phyloP scores from a whole-genome alignment of 75 land plant species.

The Picea glauca region DNA sequence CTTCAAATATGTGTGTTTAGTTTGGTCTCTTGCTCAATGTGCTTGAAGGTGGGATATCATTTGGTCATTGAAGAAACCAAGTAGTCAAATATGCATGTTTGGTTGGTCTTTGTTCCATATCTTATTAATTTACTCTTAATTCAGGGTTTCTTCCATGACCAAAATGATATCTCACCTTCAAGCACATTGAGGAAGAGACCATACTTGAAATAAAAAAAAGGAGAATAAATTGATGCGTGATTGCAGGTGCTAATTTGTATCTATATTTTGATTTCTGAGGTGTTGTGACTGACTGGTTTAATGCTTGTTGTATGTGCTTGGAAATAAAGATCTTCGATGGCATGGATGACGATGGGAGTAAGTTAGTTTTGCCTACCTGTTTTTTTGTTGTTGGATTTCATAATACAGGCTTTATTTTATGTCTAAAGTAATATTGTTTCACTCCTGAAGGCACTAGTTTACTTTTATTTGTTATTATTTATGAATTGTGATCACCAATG shows the following conservation, averaged over 20 bases:
- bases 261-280: neutral
- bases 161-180: neutral
- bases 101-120: neutral
- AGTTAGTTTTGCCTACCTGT: slow-evolving; percentile 22
- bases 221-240: neutral
- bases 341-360: slow-evolving; percentile 82
- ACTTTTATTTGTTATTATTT: neutral
- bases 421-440: neutral
- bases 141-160: neutral
- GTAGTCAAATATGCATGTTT: neutral
- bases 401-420: neutral
- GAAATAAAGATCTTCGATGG: slow-evolving; percentile 58
- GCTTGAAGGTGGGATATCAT: no score
- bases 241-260: neutral
- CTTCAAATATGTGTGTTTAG: neutral
- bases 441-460: neutral
- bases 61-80: no score
- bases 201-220: no score
- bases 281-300: neutral
- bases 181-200: neutral
- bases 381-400: neutral
- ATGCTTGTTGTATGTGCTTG: slow-evolving; percentile 7
- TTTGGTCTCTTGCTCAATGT: no score
- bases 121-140: neutral
- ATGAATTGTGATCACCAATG: neutral